Base-by-base conservation (phyloP, 2,329 filamentous ascomycete genomes). In the Dryadomyces sulphureus region DNA sequence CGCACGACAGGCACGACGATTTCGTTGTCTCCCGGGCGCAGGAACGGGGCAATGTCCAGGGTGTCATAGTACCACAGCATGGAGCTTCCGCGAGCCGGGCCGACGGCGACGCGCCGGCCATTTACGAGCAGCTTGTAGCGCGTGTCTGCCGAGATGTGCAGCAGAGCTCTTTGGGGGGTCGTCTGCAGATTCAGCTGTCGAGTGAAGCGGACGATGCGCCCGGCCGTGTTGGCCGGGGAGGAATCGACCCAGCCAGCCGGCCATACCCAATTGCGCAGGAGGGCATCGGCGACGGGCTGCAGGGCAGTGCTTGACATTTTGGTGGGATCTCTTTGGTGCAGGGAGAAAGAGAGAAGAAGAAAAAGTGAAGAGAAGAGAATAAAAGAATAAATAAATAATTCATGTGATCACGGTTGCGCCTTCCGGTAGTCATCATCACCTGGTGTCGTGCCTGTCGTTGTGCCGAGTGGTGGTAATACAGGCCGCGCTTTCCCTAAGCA, bases 81-180 rank as follows among this genome's bases (percentile, higher is more conserved):
- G 0, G 54, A 57, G 43, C 59, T 62, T 21, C 64, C 56, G 30
- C 61, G 56, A 1, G 57, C 54, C 3, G 64, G 65, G 1, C 65
- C 65, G 3, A 62, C 56, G 3, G 59, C 55, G 14, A 64, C 54
- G 9, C 58, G 55, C 0, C n/a, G 42, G 3, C 58, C 57, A 54
- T 68, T 68, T 36, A 68, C 55, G 24, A 54, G 56, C 3, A 67
- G 54, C 45, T 67, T 67, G 54, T 67, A 68, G 8, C 62, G 56
- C 5, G 65, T 68, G 34, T 68, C 65, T 6, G 65, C 64, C 1
- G 62, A 60, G 49, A 60, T 38, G 17, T 50, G 50, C 41, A 52
- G 24, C 5, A 45, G 12, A 1, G 42, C 56, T 45, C 57, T 53
- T 0, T 14, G 46, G 5, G 58, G 54, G 5, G 12, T 3, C 3